These are phyloP conservation scores for Puccinia sorghi DNA, from an alignment of 1,284 basidiomycete species.

Conservation along the genomic window DNA sequence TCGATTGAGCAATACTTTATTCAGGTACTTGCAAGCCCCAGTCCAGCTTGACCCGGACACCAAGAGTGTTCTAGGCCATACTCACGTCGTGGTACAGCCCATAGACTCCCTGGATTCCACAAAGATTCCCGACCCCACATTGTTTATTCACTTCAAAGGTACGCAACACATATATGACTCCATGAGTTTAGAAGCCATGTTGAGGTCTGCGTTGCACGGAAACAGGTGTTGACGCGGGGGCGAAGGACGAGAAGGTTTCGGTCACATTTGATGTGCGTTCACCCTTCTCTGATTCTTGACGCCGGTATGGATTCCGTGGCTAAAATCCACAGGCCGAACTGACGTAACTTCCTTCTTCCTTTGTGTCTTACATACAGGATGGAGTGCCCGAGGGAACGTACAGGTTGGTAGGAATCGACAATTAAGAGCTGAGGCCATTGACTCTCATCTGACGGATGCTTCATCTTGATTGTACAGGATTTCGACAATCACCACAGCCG, in stretches of 20 bases:
- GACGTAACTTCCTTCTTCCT: background rate
- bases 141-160: slow-evolving; percentile 49
- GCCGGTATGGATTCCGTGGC: background rate
- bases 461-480: background rate
- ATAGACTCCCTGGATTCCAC: slow-evolving; percentile 26
- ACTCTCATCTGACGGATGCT: background rate
- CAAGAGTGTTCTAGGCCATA: slow-evolving; percentile 30
- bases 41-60: slow-evolving; percentile 34
- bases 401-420: slow-evolving; percentile 6
- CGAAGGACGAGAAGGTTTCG: slow-evolving; percentile 24
- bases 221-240: slow-evolving; percentile 16
- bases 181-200: background rate
- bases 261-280: slow-evolving; percentile 12
- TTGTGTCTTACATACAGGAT: background rate
- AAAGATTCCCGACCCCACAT: slow-evolving; percentile 29
- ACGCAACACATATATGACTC: background rate
- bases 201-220: background rate
- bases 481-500: slow-evolving; percentile 20
- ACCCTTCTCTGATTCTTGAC: background rate
- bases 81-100: slow-evolving; percentile 20
- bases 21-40: slow-evolving; percentile 30
- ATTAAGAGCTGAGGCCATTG: background rate
- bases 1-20: background rate
- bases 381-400: slow-evolving; percentile 20
- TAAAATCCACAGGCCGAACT: background rate